phyloP scores from a whole-genome alignment of 2,329 filamentous ascomycete genomes.

The Apiospora sp. region DNA sequence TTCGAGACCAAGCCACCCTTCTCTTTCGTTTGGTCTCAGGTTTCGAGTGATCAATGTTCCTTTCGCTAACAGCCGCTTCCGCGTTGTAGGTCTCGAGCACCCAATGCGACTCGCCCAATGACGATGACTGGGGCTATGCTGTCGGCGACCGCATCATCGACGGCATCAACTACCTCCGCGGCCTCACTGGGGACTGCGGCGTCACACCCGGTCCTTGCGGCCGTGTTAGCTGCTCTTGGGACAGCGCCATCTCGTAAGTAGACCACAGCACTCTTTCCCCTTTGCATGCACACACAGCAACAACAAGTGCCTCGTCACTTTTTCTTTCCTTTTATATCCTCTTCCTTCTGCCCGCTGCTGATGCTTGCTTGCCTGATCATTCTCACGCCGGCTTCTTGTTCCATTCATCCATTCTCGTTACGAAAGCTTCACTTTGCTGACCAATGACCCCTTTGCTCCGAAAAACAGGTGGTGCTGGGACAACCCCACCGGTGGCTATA shows the following conservation, averaged over 20 bases:
- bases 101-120: neutral
- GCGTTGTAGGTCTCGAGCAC: neutral
- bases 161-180: neutral
- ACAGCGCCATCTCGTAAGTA: conserved; percentile 5
- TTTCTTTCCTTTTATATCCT: neutral
- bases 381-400: too few species aligned
- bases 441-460: neutral
- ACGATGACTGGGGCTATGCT: conserved; percentile 1
- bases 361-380: too few species aligned
- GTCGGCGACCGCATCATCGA: neutral
- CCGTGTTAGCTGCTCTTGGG: neutral
- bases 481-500: neutral
- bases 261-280: too few species aligned
- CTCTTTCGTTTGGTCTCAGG: neutral
- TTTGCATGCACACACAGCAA: neutral
- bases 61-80: neutral
- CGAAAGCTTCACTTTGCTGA: neutral
- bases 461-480: neutral
- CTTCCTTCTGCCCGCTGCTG: too few species aligned
- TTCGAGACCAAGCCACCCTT: neutral
- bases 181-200: neutral
- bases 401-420: too few species aligned
- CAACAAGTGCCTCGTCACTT: neutral
- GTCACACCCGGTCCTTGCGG: neutral
- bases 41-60: neutral